Evolutionary conservation across 805 yeast species (phyloP).

Genomic region (Naumovozyma castellii): DNA sequence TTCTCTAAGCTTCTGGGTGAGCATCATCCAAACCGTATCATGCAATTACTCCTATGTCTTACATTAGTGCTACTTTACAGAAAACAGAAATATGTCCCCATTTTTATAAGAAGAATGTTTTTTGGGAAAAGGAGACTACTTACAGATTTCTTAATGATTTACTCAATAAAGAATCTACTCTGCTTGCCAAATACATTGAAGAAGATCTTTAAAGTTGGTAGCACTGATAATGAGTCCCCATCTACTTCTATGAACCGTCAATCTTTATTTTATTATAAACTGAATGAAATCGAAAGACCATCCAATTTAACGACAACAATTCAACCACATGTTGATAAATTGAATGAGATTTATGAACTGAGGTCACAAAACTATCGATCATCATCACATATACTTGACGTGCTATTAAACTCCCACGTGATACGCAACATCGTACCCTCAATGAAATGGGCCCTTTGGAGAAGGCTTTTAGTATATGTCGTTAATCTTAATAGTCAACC

Average conservation of each 20-base stretch:
- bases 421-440: conserved; percentile 16
- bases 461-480: conserved; percentile 7
- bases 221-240: background rate
- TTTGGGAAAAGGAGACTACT: conserved; percentile 10
- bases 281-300: conserved; percentile 6
- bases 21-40: background rate
- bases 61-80: background rate
- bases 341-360: conserved; percentile 20
- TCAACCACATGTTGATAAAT: conserved; percentile 18
- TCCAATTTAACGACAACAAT: conserved; percentile 10
- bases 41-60: background rate
- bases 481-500: conserved; percentile 1
- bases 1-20: background rate
- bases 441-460: conserved; percentile 24
- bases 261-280: background rate
- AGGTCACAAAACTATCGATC: conserved; percentile 4
- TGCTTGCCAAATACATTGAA: background rate
- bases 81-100: background rate
- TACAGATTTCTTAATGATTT: conserved; percentile 13
- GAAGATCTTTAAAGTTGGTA: background rate
- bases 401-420: conserved; percentile 15
- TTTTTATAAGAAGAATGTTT: conserved; percentile 2
- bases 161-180: conserved; percentile 14
- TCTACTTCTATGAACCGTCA: background rate
- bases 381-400: conserved; percentile 11